Base-by-base conservation (phyloP, 805 yeast species). In the Alloascoidea africana region DNA sequence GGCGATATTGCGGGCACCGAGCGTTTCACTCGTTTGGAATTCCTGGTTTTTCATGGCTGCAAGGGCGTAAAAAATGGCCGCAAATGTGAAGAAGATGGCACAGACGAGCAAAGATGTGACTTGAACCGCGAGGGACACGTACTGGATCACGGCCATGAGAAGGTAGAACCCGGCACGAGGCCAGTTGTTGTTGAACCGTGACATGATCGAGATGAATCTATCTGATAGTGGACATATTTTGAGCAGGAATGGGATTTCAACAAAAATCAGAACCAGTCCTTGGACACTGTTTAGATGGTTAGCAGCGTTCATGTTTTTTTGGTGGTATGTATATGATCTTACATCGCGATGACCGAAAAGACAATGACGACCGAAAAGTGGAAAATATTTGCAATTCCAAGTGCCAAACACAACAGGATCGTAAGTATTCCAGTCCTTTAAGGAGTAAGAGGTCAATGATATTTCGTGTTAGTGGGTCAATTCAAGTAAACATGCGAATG, bases 321-420 rank as follows among this genome's bases (percentile, higher is more conserved):
- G n/a, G n/a, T n/a, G n/a, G n/a, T n/a, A 8, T 35, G 14, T 27
- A n/a, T 16, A 14, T n/a, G 33, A 34, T 53, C 65, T 42, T 43
- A 59, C 63, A 82, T 71, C 41, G 73, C 64, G 42, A 91, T 68
- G 47, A 87, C 78, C 13, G 87, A 74, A 54, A 86, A 91, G 33
- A 85, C 70, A 38, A 91, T 81, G 40, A 91, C 94, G 42, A 83
- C 62, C 43, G 72, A 72, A 42, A 81, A 72, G 51, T 89, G 96
- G 65, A 91, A 86, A 40, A 91, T 65, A 55, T 93, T 89, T 44
- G 94, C 87, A 36, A 91, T 72, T n/a, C 99, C 99, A 30, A 89
- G 65, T 0, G 94, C 95, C 40, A 91, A 56, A 50, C 93, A 81
- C 36, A 91, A 63, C 34, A 87, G 59, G 38, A 85, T 73, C 41